A percentile compares a stretch with the other conserved stretches of the same genome.
Conservation (phyloP, 73 alveolate species). For the Breviolum minutum region DNA sequence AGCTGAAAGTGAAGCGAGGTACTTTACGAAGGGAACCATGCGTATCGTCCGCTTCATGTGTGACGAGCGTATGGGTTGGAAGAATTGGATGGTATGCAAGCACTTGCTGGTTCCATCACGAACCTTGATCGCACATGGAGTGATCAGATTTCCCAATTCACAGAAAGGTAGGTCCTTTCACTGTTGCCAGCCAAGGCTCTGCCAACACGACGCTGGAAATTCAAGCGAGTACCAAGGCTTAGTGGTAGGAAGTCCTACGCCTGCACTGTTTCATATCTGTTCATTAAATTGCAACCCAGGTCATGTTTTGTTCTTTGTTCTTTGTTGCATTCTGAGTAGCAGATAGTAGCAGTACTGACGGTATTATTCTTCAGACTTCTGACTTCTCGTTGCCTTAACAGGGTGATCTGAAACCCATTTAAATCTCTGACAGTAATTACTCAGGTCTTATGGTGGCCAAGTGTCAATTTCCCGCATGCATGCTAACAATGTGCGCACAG, state of each 20-base stretch:
- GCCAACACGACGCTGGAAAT: neutral
- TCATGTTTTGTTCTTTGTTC: neutral
- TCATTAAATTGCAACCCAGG: neutral
- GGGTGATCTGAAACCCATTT: too few relatives aligned
- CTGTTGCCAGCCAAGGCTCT: neutral
- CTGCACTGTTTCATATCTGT: too few relatives aligned
- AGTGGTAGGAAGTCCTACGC: too few relatives aligned
- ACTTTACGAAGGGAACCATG: slow-evolving; percentile 39
- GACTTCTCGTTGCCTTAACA: neutral
- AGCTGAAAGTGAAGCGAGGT: neutral
- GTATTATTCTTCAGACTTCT: neutral
- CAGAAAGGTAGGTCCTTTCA: too few relatives aligned
- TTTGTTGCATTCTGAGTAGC: neutral
- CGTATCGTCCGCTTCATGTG: slow-evolving; percentile 57
- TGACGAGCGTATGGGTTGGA: slow-evolving; percentile 19
- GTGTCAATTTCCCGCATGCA: neutral
- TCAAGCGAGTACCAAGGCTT: slow-evolving; percentile 11
- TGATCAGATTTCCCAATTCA: too few relatives aligned
- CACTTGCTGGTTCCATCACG: slow-evolving; percentile 38
- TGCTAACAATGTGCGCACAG: neutral
- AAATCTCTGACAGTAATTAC: too few relatives aligned
- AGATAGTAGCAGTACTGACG: too few relatives aligned
- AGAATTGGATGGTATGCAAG: slow-evolving; percentile 24
- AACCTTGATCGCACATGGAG: neutral
- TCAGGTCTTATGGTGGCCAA: neutral